Evolutionary conservation across 2,329 filamentous ascomycete species (phyloP).

Genomic region (Stromatinia cepivora): DNA sequence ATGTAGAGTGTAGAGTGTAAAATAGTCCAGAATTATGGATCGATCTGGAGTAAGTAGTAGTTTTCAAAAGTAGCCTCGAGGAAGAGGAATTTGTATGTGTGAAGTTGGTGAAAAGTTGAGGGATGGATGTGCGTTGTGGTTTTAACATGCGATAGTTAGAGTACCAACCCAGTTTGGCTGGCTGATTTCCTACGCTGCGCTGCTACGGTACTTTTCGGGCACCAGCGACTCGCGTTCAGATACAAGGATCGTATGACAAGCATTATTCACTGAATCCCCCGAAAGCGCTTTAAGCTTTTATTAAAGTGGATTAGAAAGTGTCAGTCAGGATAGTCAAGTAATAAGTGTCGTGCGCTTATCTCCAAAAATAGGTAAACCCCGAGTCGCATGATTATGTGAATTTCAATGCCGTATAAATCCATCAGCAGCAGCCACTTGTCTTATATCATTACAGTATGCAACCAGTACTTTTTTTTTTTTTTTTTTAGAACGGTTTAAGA

Average conservation of each 20-base stretch:
- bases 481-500: no score
- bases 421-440: slow-evolving; percentile 7
- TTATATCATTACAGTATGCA: background rate
- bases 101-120: background rate
- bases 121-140: background rate
- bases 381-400: slow-evolving; percentile 1
- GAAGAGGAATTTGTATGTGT: background rate
- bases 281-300: background rate
- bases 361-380: slow-evolving; percentile 2
- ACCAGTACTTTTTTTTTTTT: background rate
- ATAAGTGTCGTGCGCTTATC: slow-evolving; percentile 1
- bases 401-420: background rate
- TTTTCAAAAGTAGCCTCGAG: background rate
- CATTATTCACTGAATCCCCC: background rate
- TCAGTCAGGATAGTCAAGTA: background rate
- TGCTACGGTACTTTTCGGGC: slow-evolving; percentile 12
- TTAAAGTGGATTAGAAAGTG: background rate
- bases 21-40: background rate
- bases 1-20: background rate
- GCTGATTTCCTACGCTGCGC: slow-evolving; percentile 1
- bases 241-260: background rate
- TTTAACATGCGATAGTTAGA: background rate
- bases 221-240: slow-evolving; percentile 5
- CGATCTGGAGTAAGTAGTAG: background rate
- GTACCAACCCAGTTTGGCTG: background rate